A percentile compares a stretch with the other conserved stretches of the same genome.
Evolutionary conservation across 1,139 yeast species (phyloP).

Genomic region (Hansenula sp.): DNA sequence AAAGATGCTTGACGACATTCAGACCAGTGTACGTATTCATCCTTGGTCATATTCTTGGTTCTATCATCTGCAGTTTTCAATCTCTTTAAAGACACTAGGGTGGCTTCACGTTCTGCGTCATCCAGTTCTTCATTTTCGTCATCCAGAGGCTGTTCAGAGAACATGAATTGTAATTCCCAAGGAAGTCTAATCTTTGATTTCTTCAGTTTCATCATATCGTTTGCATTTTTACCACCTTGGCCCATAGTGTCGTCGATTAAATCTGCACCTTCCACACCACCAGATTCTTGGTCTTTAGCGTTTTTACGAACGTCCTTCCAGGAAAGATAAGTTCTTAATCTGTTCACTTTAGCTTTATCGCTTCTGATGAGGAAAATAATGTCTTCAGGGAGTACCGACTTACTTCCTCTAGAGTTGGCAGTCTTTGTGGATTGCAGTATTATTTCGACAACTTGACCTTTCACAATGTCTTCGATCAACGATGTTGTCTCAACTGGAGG

Average conservation of each 20-base stretch:
- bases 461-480: slow-evolving; percentile 87
- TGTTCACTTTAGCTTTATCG: slow-evolving; percentile 90
- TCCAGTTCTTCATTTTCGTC: slow-evolving; percentile 70
- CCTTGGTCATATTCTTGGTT: slow-evolving; percentile 89
- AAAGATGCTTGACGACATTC: slow-evolving; percentile 98
- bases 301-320: slow-evolving; percentile 98
- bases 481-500: slow-evolving; percentile 91
- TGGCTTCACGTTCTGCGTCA: slow-evolving; percentile 87
- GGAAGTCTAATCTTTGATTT: slow-evolving; percentile 83
- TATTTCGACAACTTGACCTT: slow-evolving; percentile 91
- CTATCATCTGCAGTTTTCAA: slow-evolving; percentile 92
- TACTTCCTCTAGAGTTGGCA: slow-evolving; percentile 77
- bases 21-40: slow-evolving; percentile 97
- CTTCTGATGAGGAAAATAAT: slow-evolving; percentile 88
- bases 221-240: slow-evolving; percentile 32
- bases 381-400: slow-evolving; percentile 87
- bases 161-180: slow-evolving; percentile 95
- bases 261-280: slow-evolving; percentile 30
- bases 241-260: slow-evolving; percentile 32
- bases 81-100: slow-evolving; percentile 79
- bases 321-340: slow-evolving; percentile 83
- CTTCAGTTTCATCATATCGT: slow-evolving; percentile 62
- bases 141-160: slow-evolving; percentile 81
- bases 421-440: slow-evolving; percentile 75
- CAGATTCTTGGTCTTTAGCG: slow-evolving; percentile 91